A percentile compares a stretch with the other conserved stretches of the same genome.
phyloP scores from a whole-genome alignment of 768 basidiomycete genomes.

The Termitomyces sp. region DNA sequence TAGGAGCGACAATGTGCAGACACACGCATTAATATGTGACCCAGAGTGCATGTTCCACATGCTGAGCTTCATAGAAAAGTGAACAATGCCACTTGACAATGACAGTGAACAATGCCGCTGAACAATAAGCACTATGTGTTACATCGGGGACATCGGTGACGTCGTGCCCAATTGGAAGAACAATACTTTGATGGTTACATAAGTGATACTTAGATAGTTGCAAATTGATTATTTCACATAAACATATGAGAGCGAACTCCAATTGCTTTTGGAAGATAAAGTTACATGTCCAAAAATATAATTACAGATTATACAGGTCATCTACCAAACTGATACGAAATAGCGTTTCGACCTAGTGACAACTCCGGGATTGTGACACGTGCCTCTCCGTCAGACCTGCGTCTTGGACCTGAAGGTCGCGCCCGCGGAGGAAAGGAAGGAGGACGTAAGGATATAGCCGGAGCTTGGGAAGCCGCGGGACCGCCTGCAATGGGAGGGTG shows the following conservation, averaged over 20 bases:
- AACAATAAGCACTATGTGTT: neutral
- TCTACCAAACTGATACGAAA: neutral
- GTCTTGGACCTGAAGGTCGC: constrained; percentile 32
- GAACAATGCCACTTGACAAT: constrained; percentile 3
- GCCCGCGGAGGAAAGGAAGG: constrained; percentile 16
- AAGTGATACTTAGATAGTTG: too few species aligned
- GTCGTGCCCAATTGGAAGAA: neutral
- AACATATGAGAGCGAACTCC: too few species aligned
- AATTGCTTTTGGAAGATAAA: neutral
- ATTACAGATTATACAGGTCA: constrained; percentile 3
- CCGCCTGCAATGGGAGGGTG: neutral
- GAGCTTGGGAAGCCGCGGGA: neutral
- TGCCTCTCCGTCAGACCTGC: constrained; percentile 11
- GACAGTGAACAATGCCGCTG: neutral
- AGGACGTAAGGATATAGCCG: neutral
- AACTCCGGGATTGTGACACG: constrained; percentile 2
- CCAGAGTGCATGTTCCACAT: neutral
- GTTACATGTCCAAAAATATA: neutral
- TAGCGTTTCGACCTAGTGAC: neutral
- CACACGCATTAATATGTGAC: neutral
- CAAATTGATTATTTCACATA: too few species aligned
- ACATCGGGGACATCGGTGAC: neutral
- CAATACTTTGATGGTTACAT: neutral
- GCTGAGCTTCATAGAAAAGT: neutral
- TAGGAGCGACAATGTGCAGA: constrained; percentile 1